Evolutionary conservation across 495 filamentous ascomycete species (phyloP), one percentile per base, ranked within the genome.

Genomic region (Tuber microsphaerosporum): DNA sequence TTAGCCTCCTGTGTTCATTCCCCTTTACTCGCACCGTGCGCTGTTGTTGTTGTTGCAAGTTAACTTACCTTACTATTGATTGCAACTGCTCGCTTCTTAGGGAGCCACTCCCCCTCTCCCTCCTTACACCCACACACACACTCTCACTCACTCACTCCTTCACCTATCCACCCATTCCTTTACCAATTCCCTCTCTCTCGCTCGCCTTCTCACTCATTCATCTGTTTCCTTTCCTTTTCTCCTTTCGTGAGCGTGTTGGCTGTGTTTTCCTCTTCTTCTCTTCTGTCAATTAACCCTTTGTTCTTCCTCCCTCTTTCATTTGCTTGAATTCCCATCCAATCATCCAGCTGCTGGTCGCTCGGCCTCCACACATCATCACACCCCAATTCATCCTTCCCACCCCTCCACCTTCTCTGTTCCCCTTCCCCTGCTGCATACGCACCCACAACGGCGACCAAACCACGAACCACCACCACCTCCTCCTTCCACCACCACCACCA

Each of bases 401-500:
- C 72, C 72, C 71, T 71, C 72, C 73, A 72, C 7, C 72, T 61
- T 73, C 74, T 70, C 75, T 71, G 73, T 72, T 48, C 77, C 72
- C 73, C 73, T 80, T 75, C 73, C 77, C 74, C 65, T 80, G 69
- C 70, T 76, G 77, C 74, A 80, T 80, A 74, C 73, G 72, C 70
- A 75, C 73, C 74, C 72, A 77, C 79, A 79, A 77, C 74, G 74
- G 71, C 77, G 70, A 76, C 73, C 71, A 76, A 77, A 80, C 75
- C 70, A 77, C 77, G 73, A 72, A 70, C 76, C 22, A 79, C 71
- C 72, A 72, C 71, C 69, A 74, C 79, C 73, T 80, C 79, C 71
- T 72, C 79, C 68, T 71, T 69, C 78, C 71, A 61, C 77, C 71
- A 76, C 73, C 71, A 74, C 77, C 78, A 79, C 77, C 71, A 72